Evolutionary conservation across 2,329 filamentous ascomycete genomes (phyloP).

Genomic region (Purpureocillium lavendulum): DNA sequence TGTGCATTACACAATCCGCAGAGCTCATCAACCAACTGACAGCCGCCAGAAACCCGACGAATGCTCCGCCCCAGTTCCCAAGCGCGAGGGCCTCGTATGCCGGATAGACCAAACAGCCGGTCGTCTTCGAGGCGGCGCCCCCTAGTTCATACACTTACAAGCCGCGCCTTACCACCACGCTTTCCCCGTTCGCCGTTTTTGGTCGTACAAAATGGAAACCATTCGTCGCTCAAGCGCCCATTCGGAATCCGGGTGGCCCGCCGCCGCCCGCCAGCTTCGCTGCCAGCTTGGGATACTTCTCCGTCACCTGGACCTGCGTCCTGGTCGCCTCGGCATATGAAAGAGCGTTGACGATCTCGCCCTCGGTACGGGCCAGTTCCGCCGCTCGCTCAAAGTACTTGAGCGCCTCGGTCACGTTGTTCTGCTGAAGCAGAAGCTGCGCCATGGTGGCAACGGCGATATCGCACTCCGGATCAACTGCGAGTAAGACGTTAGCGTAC

Average conservation of each 20-base stretch:
- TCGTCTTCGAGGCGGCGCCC: no score
- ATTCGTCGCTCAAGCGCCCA: slow-evolving; percentile 21
- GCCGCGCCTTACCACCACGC: neutral
- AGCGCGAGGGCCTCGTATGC: no score
- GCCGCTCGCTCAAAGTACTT: slow-evolving; percentile 96
- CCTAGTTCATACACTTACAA: no score
- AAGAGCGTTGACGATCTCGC: slow-evolving; percentile 91
- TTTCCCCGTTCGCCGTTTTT: neutral
- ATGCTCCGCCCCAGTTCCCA: no score
- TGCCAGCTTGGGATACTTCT: slow-evolving; percentile 76
- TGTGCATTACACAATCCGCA: no score
- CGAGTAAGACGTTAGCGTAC: slow-evolving; percentile 24
- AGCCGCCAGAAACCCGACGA: no score
- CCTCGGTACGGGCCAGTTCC: slow-evolving; percentile 87
- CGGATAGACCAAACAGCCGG: no score
- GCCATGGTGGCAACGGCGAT: slow-evolving; percentile 99
- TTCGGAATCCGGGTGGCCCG: slow-evolving; percentile 25
- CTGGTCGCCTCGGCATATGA: slow-evolving; percentile 95
- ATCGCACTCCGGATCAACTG: slow-evolving; percentile 96
- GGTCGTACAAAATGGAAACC: neutral
- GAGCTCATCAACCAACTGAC: no score
- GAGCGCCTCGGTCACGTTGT: slow-evolving; percentile 90
- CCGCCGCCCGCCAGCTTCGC: slow-evolving; percentile 48
- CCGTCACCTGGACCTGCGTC: slow-evolving; percentile 87
- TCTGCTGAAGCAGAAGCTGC: slow-evolving; percentile 92